Evolutionary conservation across 495 filamentous ascomycete species (phyloP).

Genomic region (Annulohypoxylon maeteangense): DNA sequence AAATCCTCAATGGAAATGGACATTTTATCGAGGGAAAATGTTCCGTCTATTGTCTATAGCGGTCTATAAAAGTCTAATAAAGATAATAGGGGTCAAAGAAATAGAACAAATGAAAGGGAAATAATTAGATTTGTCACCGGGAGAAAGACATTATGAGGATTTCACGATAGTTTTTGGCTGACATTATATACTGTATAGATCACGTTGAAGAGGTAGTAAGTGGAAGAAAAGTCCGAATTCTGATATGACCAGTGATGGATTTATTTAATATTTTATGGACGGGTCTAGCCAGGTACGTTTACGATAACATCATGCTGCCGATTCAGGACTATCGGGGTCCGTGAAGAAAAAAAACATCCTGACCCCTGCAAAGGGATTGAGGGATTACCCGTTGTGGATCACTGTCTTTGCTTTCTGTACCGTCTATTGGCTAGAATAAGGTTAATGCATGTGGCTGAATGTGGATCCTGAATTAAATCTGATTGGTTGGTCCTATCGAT

Average conservation of each 20-base stretch:
- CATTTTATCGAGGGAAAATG: slow-evolving; percentile 22
- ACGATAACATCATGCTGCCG: slow-evolving; percentile 12
- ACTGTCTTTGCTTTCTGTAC: not conserved
- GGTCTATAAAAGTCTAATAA: slow-evolving; percentile 11
- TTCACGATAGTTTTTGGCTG: slow-evolving; percentile 13
- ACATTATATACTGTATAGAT: slow-evolving; percentile 11
- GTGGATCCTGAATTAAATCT: not conserved
- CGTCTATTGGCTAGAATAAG: not conserved
- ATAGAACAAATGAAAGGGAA: slow-evolving; percentile 15
- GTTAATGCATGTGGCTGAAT: not conserved
- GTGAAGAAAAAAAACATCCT: slow-evolving; percentile 13
- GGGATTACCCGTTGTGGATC: not conserved
- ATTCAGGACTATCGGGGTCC: slow-evolving; percentile 3
- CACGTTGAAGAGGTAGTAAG: not conserved
- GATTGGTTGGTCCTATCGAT: slow-evolving; percentile 41
- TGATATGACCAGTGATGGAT: not conserved
- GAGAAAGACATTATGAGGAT: slow-evolving; percentile 30
- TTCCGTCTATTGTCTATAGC: slow-evolving; percentile 15
- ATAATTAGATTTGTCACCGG: slow-evolving; percentile 29
- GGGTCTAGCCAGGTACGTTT: slow-evolving; percentile 33
- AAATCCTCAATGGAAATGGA: slow-evolving; percentile 46
- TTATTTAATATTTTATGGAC: not conserved
- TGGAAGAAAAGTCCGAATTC: slow-evolving; percentile 1
- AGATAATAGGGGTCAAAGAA: not conserved
- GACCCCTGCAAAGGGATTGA: not conserved